These are phyloP conservation scores for Torrubiella hemipterigena DNA, from an alignment of 2,329 filamentous ascomycete genomes.

Conservation along the genomic window DNA sequence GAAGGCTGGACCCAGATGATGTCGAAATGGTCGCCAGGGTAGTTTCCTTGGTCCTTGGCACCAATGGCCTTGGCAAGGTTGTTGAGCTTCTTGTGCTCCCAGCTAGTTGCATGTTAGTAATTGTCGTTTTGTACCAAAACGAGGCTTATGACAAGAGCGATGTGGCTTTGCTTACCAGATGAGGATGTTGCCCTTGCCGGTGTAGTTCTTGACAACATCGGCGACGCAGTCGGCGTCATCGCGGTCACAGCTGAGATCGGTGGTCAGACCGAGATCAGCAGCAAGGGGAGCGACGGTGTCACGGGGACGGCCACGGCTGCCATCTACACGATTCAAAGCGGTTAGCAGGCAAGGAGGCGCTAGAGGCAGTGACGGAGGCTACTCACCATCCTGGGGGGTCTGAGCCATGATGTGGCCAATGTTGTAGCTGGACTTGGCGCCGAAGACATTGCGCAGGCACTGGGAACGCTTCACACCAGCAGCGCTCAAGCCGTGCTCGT, in stretches of 20 bases:
- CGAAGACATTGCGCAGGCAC: conserved; percentile 46
- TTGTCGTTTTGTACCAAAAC: not conserved
- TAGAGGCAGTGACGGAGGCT: not conserved
- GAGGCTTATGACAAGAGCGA: not conserved
- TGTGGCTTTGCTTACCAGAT: conserved; percentile 40
- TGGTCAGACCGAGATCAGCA: conserved; percentile 37
- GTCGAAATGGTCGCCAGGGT: conserved; percentile 38
- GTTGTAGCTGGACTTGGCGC: conserved; percentile 34
- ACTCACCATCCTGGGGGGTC: conserved; percentile 32
- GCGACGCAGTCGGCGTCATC: conserved; percentile 43
- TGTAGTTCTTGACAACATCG: conserved; percentile 33
- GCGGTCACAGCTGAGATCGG: conserved; percentile 44
- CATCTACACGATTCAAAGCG: too few species aligned
- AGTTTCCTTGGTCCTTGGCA: conserved; percentile 32
- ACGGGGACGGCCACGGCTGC: conserved; percentile 38
- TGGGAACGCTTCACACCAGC: conserved; percentile 44
- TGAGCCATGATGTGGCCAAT: conserved; percentile 49
- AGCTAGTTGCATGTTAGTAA: conserved; percentile 22
- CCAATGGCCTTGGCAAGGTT: conserved; percentile 41
- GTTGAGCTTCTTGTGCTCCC: conserved; percentile 43
- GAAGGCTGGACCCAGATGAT: conserved; percentile 45
- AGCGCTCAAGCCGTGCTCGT: conserved; percentile 34
- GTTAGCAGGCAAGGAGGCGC: too few species aligned
- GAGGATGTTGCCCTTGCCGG: conserved; percentile 41
- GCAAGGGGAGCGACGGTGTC: conserved; percentile 46